Evolutionary conservation across 2,329 filamentous ascomycete species (phyloP).

Genomic region (Coniochaeta hoffmannii): DNA sequence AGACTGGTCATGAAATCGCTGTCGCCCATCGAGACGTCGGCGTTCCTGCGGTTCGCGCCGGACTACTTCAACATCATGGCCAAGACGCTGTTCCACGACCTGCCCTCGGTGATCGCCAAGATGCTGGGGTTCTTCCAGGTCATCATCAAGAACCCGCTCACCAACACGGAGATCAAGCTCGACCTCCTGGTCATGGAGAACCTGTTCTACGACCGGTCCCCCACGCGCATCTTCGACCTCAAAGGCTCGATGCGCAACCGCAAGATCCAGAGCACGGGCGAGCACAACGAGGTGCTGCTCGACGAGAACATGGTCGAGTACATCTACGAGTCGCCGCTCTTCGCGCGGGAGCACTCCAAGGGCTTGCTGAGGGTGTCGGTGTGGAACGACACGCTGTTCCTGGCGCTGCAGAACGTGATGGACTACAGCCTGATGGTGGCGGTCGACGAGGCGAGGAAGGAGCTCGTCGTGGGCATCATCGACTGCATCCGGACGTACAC

Average conservation of each 20-base stretch:
- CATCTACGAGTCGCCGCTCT: conserved; percentile 94
- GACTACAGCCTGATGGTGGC: conserved; percentile 98
- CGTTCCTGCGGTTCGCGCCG: conserved; percentile 90
- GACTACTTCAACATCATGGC: conserved; percentile 98
- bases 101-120: conserved; percentile 95
- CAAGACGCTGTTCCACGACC: conserved; percentile 87
- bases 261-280: conserved; percentile 91
- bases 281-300: conserved; percentile 90
- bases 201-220: conserved; percentile 88
- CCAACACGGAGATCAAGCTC: conserved; percentile 88
- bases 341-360: conserved; percentile 92
- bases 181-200: conserved; percentile 97
- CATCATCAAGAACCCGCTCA: conserved; percentile 89
- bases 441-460: conserved; percentile 81
- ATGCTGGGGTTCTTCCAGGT: conserved; percentile 99
- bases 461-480: conserved; percentile 95
- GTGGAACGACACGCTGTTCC: conserved; percentile 95
- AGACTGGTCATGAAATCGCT: conserved; percentile 88
- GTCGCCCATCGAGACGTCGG: conserved; percentile 83
- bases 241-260: conserved; percentile 99
- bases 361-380: conserved; percentile 86
- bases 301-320: conserved; percentile 99
- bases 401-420: conserved; percentile 95
- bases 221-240: conserved; percentile 86
- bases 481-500: conserved; percentile 98